Evolutionary conservation across 2,329 filamentous ascomycete genomes (phyloP), one percentile per base, ranked within the genome.

Genomic region (Bisporella sp.): DNA sequence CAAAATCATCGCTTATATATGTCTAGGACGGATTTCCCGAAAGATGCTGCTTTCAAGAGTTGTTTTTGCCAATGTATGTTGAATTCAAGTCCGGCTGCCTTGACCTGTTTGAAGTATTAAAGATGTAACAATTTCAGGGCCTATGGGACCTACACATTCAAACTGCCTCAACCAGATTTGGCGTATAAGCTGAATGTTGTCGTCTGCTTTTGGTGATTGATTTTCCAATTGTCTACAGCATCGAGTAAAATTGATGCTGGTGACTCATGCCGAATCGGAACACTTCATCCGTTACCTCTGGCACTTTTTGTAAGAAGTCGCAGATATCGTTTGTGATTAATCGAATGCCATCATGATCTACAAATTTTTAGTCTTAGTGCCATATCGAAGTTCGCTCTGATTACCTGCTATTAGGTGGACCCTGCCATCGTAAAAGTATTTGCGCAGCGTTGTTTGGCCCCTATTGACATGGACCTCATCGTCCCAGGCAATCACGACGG

Each of bases 1-100:
- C 93, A 69, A 97, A 99, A 57, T 99, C 92, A 63, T 99, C 93
- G 64, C 91, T 96, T 96, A 70, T 97, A 99, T 9, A 97, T 83
- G 62, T 97, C 93, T 4, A 99, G 77, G 0, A 97, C 93, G 0
- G 93, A 97, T 68, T 99, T 99, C 54, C 93, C 93, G 66, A 96
- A 97, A 0, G 92, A 97, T 0, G 93, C 93, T 5, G 93, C 93
- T 66, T 95, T 95, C n/a, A 99, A 76, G 1, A 99, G 75, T 60
- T 95, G 83, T 66, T 97, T 99, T 65, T 99, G 93, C 89, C 91
- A 95, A 63, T 92, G 83, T 2, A 85, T 75, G 60, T 84, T 89
- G 65, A 90, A 96, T 67, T 99, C 93, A 53, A 95, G 85, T 2
- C 92, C 93, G 6, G 93, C 90, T 37, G 93, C 93, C 65, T 88